Evolutionary conservation across 75 land plant genomes (phyloP).

Genomic region (Sequoiadendron giganteum): DNA sequence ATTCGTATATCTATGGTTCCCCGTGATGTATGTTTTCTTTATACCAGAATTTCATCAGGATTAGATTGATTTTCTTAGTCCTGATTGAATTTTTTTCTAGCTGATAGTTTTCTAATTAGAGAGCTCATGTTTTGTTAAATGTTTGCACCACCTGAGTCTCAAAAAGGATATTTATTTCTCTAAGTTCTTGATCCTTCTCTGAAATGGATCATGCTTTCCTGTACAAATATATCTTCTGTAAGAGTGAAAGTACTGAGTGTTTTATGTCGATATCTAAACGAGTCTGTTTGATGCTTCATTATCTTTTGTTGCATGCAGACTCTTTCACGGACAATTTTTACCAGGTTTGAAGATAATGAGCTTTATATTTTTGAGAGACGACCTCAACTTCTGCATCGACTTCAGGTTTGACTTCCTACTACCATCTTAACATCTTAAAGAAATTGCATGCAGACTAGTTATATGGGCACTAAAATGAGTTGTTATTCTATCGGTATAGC

Average conservation of each 20-base stretch:
- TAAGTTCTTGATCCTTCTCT: not conserved
- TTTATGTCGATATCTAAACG: not conserved
- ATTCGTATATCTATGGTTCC: slow-evolving; percentile 82
- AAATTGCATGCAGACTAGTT: not conserved
- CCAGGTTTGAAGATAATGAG: slow-evolving; percentile 70
- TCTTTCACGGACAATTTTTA: slow-evolving; percentile 69
- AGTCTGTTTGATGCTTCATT: not conserved
- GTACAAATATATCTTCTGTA: not conserved
- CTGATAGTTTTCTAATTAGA: not conserved
- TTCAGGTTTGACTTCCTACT: slow-evolving; percentile 56
- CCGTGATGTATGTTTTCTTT: slow-evolving; percentile 50
- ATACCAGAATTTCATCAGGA: not conserved
- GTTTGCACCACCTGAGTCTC: not conserved
- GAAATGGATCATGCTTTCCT: not conserved
- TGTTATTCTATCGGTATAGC: not conserved
- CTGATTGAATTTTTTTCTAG: not conserved
- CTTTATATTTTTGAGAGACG: slow-evolving; percentile 69
- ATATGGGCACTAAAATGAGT: not conserved
- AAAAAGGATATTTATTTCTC: not conserved
- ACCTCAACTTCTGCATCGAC: slow-evolving; percentile 82
- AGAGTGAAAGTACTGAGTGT: not conserved
- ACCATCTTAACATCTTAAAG: not conserved
- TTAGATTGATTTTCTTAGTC: not conserved
- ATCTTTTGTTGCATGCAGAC: slow-evolving; percentile 38
- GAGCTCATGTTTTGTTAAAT: not conserved